Percentiles rank a stretch among this genome's conserved stretches.
These are phyloP conservation scores for Leccinum angustisporum DNA, from an alignment of 1,284 basidiomycete genomes.

Conservation along the genomic window DNA sequence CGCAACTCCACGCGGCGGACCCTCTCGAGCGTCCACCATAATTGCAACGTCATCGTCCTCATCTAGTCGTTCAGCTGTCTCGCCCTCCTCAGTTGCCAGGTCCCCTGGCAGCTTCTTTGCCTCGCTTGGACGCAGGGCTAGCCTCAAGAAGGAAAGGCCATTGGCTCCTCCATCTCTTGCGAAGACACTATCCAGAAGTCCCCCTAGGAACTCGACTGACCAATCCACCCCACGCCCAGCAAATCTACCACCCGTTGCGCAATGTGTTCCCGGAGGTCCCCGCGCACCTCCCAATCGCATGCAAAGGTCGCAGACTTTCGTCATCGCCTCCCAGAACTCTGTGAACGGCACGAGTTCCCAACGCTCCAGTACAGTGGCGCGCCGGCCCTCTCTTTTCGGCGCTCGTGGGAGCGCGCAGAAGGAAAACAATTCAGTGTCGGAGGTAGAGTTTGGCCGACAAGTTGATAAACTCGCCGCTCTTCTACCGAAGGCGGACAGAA, in stretches of 20 bases:
- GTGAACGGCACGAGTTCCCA: constrained; percentile 32
- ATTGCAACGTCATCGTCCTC: constrained; percentile 38
- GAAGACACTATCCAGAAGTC: constrained; percentile 44
- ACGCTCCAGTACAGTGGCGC: constrained; percentile 43
- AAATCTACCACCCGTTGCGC: constrained; percentile 43
- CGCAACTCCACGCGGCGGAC: constrained; percentile 29
- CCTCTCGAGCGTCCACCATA: constrained; percentile 29
- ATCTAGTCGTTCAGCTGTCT: constrained; percentile 29
- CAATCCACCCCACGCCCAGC: constrained; percentile 33
- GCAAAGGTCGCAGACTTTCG: constrained; percentile 66
- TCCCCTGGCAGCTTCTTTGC: constrained; percentile 67
- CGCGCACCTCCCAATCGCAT: constrained; percentile 66
- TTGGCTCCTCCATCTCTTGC: constrained; percentile 35
- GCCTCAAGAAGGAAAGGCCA: constrained; percentile 45
- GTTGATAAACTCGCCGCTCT: constrained; percentile 73
- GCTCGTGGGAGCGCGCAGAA: constrained; percentile 21
- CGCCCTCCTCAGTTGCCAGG: constrained; percentile 36
- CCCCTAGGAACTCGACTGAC: constrained; percentile 36
- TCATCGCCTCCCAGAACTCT: constrained; percentile 43
- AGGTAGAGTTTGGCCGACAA: constrained; percentile 56
- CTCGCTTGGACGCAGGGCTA: constrained; percentile 70
- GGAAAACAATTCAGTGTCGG: constrained; percentile 12
- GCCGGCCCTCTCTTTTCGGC: constrained; percentile 53
- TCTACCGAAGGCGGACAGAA: constrained; percentile 73
- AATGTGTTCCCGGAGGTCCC: constrained; percentile 71